Conservation (phyloP, 2,329 filamentous ascomycete genomes). For the Cryphonectria naterciae region DNA sequence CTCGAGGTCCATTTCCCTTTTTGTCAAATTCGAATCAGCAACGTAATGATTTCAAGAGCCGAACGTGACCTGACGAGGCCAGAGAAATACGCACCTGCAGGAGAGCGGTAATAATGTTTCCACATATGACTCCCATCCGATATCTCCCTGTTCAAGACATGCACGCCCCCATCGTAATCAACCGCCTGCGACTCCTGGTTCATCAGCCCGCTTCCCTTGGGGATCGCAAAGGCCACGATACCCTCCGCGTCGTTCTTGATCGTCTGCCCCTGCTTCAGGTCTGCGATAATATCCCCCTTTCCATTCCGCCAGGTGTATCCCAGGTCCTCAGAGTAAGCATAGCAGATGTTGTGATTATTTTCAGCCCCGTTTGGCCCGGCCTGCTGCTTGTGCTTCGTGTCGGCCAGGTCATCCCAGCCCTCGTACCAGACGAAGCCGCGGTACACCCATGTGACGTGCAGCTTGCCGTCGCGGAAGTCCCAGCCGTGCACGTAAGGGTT, state of each 20-base stretch:
- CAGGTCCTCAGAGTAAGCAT: slow-evolving; percentile 50
- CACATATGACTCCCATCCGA: slow-evolving; percentile 38
- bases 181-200: slow-evolving; percentile 56
- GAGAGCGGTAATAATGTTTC: slow-evolving; percentile 46
- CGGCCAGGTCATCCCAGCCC: slow-evolving; percentile 46
- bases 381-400: slow-evolving; percentile 47
- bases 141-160: slow-evolving; percentile 53
- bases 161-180: slow-evolving; percentile 49
- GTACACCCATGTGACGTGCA: slow-evolving; percentile 55
- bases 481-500: slow-evolving; percentile 58
- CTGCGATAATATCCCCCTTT: slow-evolving; percentile 41
- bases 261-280: slow-evolving; percentile 40
- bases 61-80: neutral
- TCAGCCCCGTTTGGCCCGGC: slow-evolving; percentile 47
- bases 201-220: slow-evolving; percentile 49
- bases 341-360: slow-evolving; percentile 56
- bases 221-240: slow-evolving; percentile 49
- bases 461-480: slow-evolving; percentile 39
- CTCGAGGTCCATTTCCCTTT: slow-evolving; percentile 41
- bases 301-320: slow-evolving; percentile 50
- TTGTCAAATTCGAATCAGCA: neutral
- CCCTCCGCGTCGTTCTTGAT: slow-evolving; percentile 46
- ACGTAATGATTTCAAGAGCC: neutral
- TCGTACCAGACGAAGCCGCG: slow-evolving; percentile 51
- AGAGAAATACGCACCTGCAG: slow-evolving; percentile 35